Percentiles rank a stretch among this genome's conserved stretches.
Conservation (phyloP, 2,329 filamentous ascomycete species). For the Aspergillus fructus region DNA sequence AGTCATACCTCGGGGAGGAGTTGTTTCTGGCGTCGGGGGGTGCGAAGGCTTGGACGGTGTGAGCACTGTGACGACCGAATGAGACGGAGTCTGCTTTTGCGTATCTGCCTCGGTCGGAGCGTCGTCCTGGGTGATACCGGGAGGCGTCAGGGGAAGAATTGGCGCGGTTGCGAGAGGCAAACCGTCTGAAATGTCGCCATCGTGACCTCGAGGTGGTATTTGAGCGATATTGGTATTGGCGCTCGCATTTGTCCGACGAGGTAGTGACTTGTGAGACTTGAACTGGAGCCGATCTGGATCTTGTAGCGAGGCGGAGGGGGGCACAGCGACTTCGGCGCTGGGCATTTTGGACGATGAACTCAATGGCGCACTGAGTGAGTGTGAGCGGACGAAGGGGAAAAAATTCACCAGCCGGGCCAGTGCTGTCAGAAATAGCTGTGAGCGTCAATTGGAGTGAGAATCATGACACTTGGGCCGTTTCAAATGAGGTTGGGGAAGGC, state of each 20-base stretch:
- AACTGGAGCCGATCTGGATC: slow-evolving; percentile 31
- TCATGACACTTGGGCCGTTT: slow-evolving; percentile 22
- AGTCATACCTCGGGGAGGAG: slow-evolving; percentile 59
- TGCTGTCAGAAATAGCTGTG: slow-evolving; percentile 11
- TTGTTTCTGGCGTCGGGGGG: slow-evolving; percentile 73
- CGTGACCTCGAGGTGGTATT: slow-evolving; percentile 24
- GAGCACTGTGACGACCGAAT: slow-evolving; percentile 30
- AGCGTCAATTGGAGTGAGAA: slow-evolving; percentile 11
- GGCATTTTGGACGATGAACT: slow-evolving; percentile 30
- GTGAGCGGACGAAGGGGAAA: slow-evolving; percentile 5
- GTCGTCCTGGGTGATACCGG: slow-evolving; percentile 28
- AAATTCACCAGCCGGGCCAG: slow-evolving; percentile 5
- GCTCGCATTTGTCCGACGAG: slow-evolving; percentile 33
- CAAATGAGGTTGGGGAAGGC: slow-evolving; percentile 17
- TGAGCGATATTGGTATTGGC: slow-evolving; percentile 23
- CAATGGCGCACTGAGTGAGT: slow-evolving; percentile 10
- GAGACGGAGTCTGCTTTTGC: slow-evolving; percentile 25
- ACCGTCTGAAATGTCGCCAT: slow-evolving; percentile 24
- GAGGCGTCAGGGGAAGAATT: slow-evolving; percentile 40
- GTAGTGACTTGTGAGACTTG: slow-evolving; percentile 43
- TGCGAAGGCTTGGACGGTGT: slow-evolving; percentile 67
- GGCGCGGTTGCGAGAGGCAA: slow-evolving; percentile 25
- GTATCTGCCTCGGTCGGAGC: slow-evolving; percentile 19
- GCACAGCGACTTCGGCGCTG: slow-evolving; percentile 27
- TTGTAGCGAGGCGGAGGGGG: slow-evolving; percentile 26